A percentile compares a stretch with the other conserved stretches of the same genome.
phyloP scores from a whole-genome alignment of 495 filamentous ascomycete species.

The Podospora bellae-mahoneyi region DNA sequence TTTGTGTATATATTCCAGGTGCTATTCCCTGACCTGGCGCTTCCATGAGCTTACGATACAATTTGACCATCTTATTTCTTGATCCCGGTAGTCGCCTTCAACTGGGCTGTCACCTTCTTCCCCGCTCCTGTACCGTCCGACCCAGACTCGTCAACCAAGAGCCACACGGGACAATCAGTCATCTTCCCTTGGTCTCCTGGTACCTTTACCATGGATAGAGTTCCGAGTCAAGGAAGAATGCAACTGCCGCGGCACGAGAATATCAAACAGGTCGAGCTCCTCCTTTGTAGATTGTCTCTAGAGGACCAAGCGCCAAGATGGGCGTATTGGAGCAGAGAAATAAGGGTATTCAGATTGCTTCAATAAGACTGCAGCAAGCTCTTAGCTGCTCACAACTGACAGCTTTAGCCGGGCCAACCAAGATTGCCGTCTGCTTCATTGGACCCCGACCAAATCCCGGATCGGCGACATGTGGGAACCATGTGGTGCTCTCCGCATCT shows the following conservation, averaged over 20 bases:
- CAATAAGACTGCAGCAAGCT: neutral
- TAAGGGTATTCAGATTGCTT: constrained; percentile 3
- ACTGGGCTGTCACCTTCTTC: neutral
- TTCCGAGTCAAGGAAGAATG: neutral
- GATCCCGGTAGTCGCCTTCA: neutral
- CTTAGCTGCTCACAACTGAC: neutral
- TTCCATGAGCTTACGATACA: neutral
- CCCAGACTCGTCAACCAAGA: neutral
- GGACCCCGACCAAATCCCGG: neutral
- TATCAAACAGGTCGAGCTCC: neutral
- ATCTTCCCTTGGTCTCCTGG: neutral
- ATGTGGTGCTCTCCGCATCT: neutral
- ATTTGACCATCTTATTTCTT: neutral
- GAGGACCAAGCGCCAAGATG: neutral
- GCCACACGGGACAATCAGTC: neutral
- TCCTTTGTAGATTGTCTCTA: neutral
- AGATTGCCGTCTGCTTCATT: neutral
- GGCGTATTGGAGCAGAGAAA: neutral
- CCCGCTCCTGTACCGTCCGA: neutral
- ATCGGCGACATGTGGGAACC: constrained; percentile 1
- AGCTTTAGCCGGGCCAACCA: constrained; percentile 17
- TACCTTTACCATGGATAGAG: neutral
- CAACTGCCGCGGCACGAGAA: neutral
- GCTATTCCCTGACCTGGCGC: too few relatives aligned
- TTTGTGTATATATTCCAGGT: too few relatives aligned